Evolutionary conservation across 1,284 basidiomycete genomes (phyloP).

Genomic region (Singerocomus rubriflavus): DNA sequence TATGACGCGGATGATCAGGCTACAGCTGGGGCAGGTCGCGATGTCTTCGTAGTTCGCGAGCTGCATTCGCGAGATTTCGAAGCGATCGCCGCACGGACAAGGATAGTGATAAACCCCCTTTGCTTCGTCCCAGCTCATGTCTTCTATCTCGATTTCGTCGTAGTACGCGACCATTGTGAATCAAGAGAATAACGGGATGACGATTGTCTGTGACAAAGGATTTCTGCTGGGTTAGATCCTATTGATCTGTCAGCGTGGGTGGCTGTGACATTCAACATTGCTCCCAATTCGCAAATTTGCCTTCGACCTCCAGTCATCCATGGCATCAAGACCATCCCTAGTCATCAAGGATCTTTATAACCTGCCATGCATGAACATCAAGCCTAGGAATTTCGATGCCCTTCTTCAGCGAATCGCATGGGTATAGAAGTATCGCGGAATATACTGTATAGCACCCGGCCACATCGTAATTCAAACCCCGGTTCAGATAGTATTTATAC

Average conservation of each 20-base stretch:
- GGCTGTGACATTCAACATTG: constrained; percentile 2
- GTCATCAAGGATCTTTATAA: too few relatives aligned
- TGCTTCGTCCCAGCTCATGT: constrained; percentile 87
- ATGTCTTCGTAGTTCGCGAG: constrained; percentile 91
- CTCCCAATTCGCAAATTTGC: too few relatives aligned
- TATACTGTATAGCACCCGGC: too few relatives aligned
- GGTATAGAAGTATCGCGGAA: too few relatives aligned
- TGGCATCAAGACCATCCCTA: too few relatives aligned
- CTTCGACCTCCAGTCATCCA: too few relatives aligned
- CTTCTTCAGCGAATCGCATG: too few relatives aligned
- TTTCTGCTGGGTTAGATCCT: not conserved
- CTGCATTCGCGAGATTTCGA: constrained; percentile 90
- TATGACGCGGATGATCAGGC: constrained; percentile 90
- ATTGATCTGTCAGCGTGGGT: not conserved
- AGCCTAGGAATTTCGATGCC: too few relatives aligned
- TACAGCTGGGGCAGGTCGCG: constrained; percentile 95
- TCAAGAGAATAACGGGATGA: not conserved
- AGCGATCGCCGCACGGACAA: constrained; percentile 98
- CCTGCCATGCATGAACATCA: too few relatives aligned
- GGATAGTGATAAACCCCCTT: constrained; percentile 89
- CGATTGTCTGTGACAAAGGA: not conserved
- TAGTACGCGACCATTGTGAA: constrained; percentile 76
- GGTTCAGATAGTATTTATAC: too few relatives aligned
- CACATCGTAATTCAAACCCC: too few relatives aligned
- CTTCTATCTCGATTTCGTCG: constrained; percentile 96